Evolutionary conservation across 768 basidiomycete genomes (phyloP).

Genomic region (Artomyces pyxidatus): DNA sequence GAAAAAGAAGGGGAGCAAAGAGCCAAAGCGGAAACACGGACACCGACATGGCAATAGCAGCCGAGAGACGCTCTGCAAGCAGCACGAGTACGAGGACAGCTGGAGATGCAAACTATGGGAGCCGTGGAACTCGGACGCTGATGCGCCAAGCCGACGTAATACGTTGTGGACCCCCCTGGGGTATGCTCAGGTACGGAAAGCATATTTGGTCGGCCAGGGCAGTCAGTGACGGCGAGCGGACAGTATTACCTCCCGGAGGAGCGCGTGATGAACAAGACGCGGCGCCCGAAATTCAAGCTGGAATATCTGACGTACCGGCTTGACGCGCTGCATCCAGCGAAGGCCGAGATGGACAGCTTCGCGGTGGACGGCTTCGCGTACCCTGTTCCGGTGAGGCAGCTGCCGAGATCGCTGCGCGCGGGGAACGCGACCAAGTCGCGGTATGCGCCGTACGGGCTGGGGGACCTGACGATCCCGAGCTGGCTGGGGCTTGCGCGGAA

Average conservation of each 20-base stretch:
- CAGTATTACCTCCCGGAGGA: slow-evolving; percentile 60
- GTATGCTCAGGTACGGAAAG: slow-evolving; percentile 67
- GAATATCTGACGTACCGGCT: slow-evolving; percentile 69
- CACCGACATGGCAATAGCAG: slow-evolving; percentile 28
- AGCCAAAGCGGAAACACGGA: slow-evolving; percentile 36
- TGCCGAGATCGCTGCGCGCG: slow-evolving; percentile 43
- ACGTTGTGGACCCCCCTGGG: slow-evolving; percentile 66
- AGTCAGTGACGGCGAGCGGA: slow-evolving; percentile 3
- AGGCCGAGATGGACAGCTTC: no score
- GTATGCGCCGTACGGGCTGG: slow-evolving; percentile 64
- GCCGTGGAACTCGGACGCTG: slow-evolving; percentile 51
- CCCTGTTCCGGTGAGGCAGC: slow-evolving; percentile 47
- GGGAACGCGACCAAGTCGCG: slow-evolving; percentile 35
- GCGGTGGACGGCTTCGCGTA: slow-evolving; percentile 27
- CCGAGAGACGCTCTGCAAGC: slow-evolving; percentile 34
- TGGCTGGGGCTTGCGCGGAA: slow-evolving; percentile 63
- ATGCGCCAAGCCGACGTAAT: slow-evolving; percentile 67
- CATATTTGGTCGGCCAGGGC: slow-evolving; percentile 5
- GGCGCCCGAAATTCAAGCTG: slow-evolving; percentile 56
- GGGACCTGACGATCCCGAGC: slow-evolving; percentile 69
- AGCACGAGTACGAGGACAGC: slow-evolving; percentile 43
- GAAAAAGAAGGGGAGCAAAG: slow-evolving; percentile 22
- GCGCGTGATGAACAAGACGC: slow-evolving; percentile 37
- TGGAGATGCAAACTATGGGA: slow-evolving; percentile 58
- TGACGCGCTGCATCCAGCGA: slow-evolving; percentile 31